A percentile compares a stretch with the other conserved stretches of the same genome.
These are phyloP conservation scores for Ettlia oleoabundans DNA, from an alignment of 139 green algal species.

Conservation along the genomic window DNA sequence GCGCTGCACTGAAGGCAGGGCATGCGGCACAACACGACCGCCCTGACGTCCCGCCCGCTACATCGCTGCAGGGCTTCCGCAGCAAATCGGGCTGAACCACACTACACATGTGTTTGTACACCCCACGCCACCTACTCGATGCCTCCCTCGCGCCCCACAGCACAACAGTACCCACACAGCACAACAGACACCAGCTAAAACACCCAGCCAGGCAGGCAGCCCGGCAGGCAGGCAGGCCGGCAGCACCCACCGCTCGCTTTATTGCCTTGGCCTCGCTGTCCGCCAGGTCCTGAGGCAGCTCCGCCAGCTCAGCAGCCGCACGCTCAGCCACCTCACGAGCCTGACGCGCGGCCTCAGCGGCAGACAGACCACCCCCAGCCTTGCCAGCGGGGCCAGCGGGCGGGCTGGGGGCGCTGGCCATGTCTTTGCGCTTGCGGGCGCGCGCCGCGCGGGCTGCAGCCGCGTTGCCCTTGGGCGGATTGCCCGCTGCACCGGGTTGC, in stretches of 20 bases:
- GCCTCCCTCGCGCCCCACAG: no score
- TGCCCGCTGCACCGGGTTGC: neutral
- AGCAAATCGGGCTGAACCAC: no score
- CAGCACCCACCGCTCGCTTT: slow-evolving; percentile 28
- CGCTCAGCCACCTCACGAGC: slow-evolving; percentile 14
- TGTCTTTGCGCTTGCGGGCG: slow-evolving; percentile 25
- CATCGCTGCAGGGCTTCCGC: no score
- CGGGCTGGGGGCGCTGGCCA: neutral
- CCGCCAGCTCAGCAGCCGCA: slow-evolving; percentile 22
- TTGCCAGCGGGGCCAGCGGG: neutral
- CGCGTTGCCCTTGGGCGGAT: neutral
- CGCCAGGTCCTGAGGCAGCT: slow-evolving; percentile 8
- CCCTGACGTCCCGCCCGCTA: no score
- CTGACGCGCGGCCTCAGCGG: slow-evolving; percentile 11
- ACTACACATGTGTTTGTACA: no score
- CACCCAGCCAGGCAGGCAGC: neutral
- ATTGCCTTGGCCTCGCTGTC: slow-evolving; percentile 13
- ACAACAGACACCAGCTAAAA: neutral
- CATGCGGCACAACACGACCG: no score
- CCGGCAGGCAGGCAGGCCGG: neutral
- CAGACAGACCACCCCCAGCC: neutral
- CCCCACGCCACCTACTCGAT: no score
- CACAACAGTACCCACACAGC: neutral
- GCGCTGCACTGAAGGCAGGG: no score
- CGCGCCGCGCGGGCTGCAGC: neutral